phyloP scores from a whole-genome alignment of 179 eudicot genomes.

The Monotropa hypopitys region DNA sequence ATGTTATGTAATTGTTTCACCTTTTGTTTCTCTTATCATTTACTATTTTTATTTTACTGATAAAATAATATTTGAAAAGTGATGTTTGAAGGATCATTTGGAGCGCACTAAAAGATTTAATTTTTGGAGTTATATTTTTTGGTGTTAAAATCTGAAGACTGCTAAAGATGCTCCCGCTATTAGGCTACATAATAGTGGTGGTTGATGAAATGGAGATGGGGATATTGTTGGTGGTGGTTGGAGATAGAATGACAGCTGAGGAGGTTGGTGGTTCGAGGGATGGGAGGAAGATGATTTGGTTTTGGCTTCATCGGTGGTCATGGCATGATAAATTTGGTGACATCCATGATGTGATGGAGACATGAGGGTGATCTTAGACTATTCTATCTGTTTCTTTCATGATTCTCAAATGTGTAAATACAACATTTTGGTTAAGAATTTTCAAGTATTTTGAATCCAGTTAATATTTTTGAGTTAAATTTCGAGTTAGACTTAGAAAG shows the following conservation, averaged over 20 bases:
- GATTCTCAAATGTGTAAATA: neutral
- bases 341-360: no score
- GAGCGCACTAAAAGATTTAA: neutral
- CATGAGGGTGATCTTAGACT: neutral
- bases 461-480: neutral
- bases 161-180: neutral
- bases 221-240: neutral
- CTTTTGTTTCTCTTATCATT: neutral
- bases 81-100: neutral
- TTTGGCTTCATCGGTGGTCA: neutral
- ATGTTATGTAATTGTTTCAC: no score
- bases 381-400: neutral
- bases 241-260: neutral
- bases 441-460: neutral
- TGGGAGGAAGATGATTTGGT: neutral
- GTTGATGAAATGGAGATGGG: neutral
- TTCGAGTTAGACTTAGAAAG: neutral
- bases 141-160: neutral
- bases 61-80: neutral
- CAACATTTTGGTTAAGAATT: neutral
- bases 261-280: neutral
- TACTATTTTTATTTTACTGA: neutral
- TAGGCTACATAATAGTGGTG: neutral
- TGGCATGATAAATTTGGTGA: neutral
- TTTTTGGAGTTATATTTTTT: neutral